Evolutionary conservation across 306 rosid species (phyloP).

Genomic region (Hylodesmum podocarpum): DNA sequence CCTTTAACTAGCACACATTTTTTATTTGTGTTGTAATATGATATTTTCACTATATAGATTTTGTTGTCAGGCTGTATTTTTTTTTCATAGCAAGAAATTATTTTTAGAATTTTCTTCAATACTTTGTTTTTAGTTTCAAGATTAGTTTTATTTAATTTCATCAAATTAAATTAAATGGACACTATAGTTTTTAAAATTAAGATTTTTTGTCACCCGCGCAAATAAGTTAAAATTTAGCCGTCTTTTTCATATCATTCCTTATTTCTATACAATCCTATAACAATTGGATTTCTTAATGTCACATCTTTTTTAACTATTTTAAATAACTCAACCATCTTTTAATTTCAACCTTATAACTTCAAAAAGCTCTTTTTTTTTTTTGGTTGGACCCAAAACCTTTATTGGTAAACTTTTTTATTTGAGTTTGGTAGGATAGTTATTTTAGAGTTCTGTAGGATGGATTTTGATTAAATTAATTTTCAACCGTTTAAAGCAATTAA

Average conservation of each 20-base stretch:
- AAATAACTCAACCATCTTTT: not conserved
- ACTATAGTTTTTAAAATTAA: too few relatives aligned
- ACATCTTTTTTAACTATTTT: not conserved
- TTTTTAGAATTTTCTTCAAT: too few relatives aligned
- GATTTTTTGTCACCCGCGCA: not conserved
- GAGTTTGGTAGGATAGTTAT: not conserved
- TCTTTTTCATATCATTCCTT: too few relatives aligned
- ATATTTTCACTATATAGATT: constrained; percentile 4
- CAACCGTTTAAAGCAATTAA: not conserved
- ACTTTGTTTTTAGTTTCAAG: too few relatives aligned
- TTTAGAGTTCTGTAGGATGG: not conserved
- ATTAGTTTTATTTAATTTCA: not conserved
- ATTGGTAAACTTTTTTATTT: not conserved
- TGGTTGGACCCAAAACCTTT: not conserved
- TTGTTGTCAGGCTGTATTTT: not conserved
- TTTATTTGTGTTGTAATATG: constrained; percentile 1
- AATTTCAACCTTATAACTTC: not conserved
- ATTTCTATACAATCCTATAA: not conserved
- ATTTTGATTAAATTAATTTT: not conserved
- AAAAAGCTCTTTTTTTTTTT: not conserved
- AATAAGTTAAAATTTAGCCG: not conserved
- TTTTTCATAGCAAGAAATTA: not conserved
- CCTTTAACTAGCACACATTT: not conserved
- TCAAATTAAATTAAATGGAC: too few relatives aligned
- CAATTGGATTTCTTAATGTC: not conserved